phyloP scores from a whole-genome alignment of 78 protist species.

The Cavenderia fasciculata region DNA sequence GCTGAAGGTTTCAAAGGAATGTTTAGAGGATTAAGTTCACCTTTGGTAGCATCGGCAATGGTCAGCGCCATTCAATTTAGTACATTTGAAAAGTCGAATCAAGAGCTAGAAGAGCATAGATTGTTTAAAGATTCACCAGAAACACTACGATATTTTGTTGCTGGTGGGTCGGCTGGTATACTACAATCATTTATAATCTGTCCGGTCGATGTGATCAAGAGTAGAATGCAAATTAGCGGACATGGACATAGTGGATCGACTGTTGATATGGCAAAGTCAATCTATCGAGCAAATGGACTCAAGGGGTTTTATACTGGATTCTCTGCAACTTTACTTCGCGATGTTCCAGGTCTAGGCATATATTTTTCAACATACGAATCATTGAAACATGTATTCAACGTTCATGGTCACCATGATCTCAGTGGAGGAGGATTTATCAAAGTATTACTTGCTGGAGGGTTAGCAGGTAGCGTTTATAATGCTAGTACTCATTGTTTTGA shows the following conservation, averaged over 20 bases:
- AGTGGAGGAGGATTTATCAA: neutral
- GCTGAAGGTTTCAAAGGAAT: conserved; percentile 34
- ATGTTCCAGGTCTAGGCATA: conserved; percentile 42
- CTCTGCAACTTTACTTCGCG: conserved; percentile 10
- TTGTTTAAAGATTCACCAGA: neutral
- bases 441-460: conserved; percentile 34
- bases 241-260: neutral
- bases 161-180: conserved; percentile 21
- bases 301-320: conserved; percentile 34
- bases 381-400: neutral
- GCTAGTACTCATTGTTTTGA: conserved; percentile 1
- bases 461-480: conserved; percentile 30
- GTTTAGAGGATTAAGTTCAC: conserved; percentile 34
- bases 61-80: conserved; percentile 14
- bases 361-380: conserved; percentile 27
- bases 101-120: neutral
- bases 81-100: conserved; percentile 7
- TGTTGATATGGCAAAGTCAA: neutral
- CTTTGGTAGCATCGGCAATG: conserved; percentile 17
- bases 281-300: neutral
- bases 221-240: conserved; percentile 6
- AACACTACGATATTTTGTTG: too few relatives aligned
- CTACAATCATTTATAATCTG: conserved; percentile 19
- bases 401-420: neutral
- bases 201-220: conserved; percentile 46